A percentile compares a stretch with the other conserved stretches of the same genome.
Evolutionary conservation across 768 basidiomycete species (phyloP).

Genomic region (Sutorius australiensis): DNA sequence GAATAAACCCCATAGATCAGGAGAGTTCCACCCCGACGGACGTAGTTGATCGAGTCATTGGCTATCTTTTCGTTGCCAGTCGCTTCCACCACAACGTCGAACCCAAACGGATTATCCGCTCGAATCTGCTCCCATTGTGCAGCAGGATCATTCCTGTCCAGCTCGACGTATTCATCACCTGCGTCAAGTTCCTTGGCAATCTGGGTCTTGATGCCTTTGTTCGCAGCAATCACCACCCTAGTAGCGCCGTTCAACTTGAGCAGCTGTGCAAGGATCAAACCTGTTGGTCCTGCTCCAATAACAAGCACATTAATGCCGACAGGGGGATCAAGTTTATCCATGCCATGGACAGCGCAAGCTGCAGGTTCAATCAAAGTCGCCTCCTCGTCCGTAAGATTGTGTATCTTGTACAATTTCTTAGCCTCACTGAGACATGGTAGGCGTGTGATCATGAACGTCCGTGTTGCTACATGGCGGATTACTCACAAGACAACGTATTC

Average conservation of each 20-base stretch:
- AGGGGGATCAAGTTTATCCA: slow-evolving; percentile 75
- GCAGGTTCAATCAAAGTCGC: slow-evolving; percentile 83
- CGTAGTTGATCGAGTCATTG: slow-evolving; percentile 81
- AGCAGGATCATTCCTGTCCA: slow-evolving; percentile 66
- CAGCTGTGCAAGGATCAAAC: slow-evolving; percentile 80
- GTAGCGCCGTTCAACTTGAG: slow-evolving; percentile 81
- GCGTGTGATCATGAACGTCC: background rate
- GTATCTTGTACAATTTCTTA: slow-evolving; percentile 76
- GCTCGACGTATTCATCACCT: slow-evolving; percentile 78
- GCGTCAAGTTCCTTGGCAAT: slow-evolving; percentile 72
- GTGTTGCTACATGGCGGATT: too few species aligned
- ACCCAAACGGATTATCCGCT: slow-evolving; percentile 75
- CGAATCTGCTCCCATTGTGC: slow-evolving; percentile 74
- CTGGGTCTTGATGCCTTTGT: slow-evolving; percentile 84
- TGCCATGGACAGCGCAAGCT: slow-evolving; percentile 83
- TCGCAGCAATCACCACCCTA: slow-evolving; percentile 75
- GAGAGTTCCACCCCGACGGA: slow-evolving; percentile 72
- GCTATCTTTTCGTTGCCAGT: slow-evolving; percentile 78
- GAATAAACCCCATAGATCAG: slow-evolving; percentile 87
- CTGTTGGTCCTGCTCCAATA: slow-evolving; percentile 82
- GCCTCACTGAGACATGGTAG: slow-evolving; percentile 40
- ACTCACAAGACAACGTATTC: slow-evolving; percentile 80
- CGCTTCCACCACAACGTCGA: slow-evolving; percentile 75
- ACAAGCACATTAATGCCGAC: slow-evolving; percentile 79
- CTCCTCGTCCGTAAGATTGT: slow-evolving; percentile 81